Evolutionary conservation across 2,329 filamentous ascomycete genomes (phyloP), one percentile per base, ranked within the genome.

Genomic region (Fusarium chaquense): DNA sequence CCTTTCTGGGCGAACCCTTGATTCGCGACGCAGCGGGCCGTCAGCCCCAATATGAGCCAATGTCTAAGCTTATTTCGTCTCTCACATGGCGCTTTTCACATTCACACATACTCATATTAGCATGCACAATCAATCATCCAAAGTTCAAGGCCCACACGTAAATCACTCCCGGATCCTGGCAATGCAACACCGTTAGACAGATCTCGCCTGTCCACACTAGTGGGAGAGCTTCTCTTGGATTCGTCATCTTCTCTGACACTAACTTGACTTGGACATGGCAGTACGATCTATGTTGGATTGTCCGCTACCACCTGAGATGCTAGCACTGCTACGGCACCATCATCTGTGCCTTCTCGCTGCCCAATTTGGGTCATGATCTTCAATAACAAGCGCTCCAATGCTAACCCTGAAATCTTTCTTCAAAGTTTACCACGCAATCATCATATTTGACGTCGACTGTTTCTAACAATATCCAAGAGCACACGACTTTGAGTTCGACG

Each of bases 141-240:
- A 32, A 62, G 40, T 55, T 40, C 16, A 26, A 15, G 58, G 35
- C 32, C 59, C 58, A 45, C 46, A 53, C 24, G 18, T 20, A 32
- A 47, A 30, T 51, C 33, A 35, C 52, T 38, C 47, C 53, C 13
- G 22, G 40, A 65, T 66, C 62, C 62, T 54, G 49, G 54, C 30
- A 67, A 65, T 65, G 62, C 24, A 61, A 65, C 62, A 18, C 67
- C 67, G 67, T 70, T 70, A 61, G 54, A 70, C 45, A 54, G 62
- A 65, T 65, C 62, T 65, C 59, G 62, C 62, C 45, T 36, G 36
- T 28, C 16, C 30, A 16, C 54, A 20, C 62, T 65, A 65, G 47
- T 43, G 30, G 22, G 46, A 32, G 43, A 60, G 26, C 62, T 53
- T 53, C 62, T 53, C 47, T 60, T 46, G 33, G 18, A 47, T 40